phyloP scores from a whole-genome alignment of 2,329 filamentous ascomycete species.

The Pseudogymnoascus sp. region DNA sequence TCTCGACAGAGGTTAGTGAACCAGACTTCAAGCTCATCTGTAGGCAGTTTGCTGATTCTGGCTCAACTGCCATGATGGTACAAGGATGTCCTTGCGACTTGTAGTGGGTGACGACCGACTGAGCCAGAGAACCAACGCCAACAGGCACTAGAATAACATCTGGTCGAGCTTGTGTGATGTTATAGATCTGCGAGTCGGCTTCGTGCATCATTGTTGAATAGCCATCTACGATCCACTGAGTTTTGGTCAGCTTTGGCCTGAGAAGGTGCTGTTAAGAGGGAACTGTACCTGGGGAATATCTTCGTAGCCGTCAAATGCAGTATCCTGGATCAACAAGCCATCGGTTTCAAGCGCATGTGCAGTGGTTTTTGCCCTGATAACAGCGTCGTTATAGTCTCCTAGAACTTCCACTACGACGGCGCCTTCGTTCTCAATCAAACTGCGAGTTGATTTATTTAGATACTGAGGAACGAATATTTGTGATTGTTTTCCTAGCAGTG shows the following conservation, averaged over 20 bases:
- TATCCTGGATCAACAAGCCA: slow-evolving; percentile 59
- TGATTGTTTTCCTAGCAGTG: slow-evolving; percentile 44
- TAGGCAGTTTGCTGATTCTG: slow-evolving; percentile 54
- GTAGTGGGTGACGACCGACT: slow-evolving; percentile 58
- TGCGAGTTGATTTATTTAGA: slow-evolving; percentile 46
- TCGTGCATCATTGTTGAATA: slow-evolving; percentile 67
- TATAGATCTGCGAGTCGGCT: slow-evolving; percentile 50
- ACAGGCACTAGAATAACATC: slow-evolving; percentile 54
- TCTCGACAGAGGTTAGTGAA: slow-evolving; percentile 31
- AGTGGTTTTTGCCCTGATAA: slow-evolving; percentile 40
- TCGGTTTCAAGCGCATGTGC: slow-evolving; percentile 24
- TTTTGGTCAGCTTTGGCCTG: not conserved
- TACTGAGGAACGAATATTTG: slow-evolving; percentile 54
- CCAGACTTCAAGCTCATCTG: slow-evolving; percentile 40
- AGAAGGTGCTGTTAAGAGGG: slow-evolving; percentile 12
- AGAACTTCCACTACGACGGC: slow-evolving; percentile 47
- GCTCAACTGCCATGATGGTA: slow-evolving; percentile 59
- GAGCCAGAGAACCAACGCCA: slow-evolving; percentile 64
- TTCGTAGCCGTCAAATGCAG: slow-evolving; percentile 56
- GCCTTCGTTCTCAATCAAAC: slow-evolving; percentile 53
- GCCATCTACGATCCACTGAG: slow-evolving; percentile 64
- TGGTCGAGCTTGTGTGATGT: slow-evolving; percentile 31
- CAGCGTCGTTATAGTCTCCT: slow-evolving; percentile 56
- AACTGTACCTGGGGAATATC: slow-evolving; percentile 47
- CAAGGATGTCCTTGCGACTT: slow-evolving; percentile 36